Conservation (phyloP, 768 basidiomycete species). For the Hemileccinum impolitum region DNA sequence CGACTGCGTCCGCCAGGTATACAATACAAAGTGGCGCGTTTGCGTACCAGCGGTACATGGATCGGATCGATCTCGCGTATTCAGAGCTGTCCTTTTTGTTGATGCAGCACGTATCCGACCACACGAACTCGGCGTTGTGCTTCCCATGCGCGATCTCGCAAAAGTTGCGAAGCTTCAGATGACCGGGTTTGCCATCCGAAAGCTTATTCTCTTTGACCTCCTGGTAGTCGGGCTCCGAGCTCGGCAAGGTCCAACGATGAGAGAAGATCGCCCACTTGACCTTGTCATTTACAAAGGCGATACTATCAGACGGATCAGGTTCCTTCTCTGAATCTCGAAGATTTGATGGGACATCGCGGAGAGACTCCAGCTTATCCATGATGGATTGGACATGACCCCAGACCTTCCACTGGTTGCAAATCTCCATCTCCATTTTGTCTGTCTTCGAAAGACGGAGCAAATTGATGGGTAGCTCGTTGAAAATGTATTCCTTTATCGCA, state of each 20-base stretch:
- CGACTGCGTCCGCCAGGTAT: not conserved
- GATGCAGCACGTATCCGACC: conserved; percentile 3
- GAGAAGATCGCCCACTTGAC: not conserved
- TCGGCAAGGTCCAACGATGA: not conserved
- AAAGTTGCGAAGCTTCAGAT: not conserved
- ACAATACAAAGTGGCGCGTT: not conserved
- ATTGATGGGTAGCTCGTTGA: not conserved
- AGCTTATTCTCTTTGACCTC: not conserved
- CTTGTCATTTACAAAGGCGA: not conserved
- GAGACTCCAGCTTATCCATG: not conserved
- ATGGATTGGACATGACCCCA: not conserved
- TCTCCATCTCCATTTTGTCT: not conserved
- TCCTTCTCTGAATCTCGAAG: not conserved
- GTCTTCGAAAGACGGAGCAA: not conserved
- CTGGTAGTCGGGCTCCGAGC: not conserved
- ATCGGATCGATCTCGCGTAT: not conserved
- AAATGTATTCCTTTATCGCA: not conserved
- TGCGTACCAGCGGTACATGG: conserved; percentile 3
- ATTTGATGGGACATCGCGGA: not conserved
- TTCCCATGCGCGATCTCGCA: not conserved
- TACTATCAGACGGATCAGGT: not conserved
- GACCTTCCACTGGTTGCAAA: not conserved
- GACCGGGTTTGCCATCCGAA: not conserved
- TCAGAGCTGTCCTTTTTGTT: not conserved
- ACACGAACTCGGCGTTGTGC: not conserved